Evolutionary conservation across 768 basidiomycete genomes (phyloP).

Genomic region (Pleurotus tuber-regium): DNA sequence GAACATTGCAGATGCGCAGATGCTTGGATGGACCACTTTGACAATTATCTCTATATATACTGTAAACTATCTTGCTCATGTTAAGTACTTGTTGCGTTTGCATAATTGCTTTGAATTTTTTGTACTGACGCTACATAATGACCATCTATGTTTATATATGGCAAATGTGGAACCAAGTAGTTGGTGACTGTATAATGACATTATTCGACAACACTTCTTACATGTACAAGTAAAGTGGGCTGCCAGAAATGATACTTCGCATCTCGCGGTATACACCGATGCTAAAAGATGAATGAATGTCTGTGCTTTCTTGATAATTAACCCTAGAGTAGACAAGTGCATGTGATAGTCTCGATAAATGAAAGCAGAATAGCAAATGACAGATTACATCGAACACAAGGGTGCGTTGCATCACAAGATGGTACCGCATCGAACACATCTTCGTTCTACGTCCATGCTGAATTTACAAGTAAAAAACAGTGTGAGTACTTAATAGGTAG

Average conservation of each 20-base stretch:
- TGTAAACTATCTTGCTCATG: neutral
- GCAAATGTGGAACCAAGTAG: too few relatives aligned
- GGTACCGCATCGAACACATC: neutral
- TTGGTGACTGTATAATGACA: too few relatives aligned
- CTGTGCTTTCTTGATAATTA: too few relatives aligned
- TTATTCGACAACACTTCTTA: too few relatives aligned
- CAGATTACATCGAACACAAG: neutral
- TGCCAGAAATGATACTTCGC: too few relatives aligned
- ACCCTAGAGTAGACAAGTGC: neutral
- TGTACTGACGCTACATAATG: neutral
- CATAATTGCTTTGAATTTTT: neutral
- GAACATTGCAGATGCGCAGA: too few relatives aligned
- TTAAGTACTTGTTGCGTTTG: neutral
- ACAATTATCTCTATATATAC: neutral
- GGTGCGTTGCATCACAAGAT: neutral
- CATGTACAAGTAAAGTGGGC: too few relatives aligned
- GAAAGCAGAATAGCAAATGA: neutral
- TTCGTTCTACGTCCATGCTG: slow-evolving; percentile 1
- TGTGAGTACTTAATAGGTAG: neutral
- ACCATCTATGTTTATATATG: neutral
- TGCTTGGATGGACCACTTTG: too few relatives aligned
- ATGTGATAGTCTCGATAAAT: neutral
- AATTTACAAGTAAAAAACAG: too few relatives aligned
- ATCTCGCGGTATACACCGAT: too few relatives aligned
- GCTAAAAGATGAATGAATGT: too few relatives aligned